These are phyloP conservation scores for Boletus rufocinnamomeus DNA, from an alignment of 768 basidiomycete genomes.

Conservation along the genomic window DNA sequence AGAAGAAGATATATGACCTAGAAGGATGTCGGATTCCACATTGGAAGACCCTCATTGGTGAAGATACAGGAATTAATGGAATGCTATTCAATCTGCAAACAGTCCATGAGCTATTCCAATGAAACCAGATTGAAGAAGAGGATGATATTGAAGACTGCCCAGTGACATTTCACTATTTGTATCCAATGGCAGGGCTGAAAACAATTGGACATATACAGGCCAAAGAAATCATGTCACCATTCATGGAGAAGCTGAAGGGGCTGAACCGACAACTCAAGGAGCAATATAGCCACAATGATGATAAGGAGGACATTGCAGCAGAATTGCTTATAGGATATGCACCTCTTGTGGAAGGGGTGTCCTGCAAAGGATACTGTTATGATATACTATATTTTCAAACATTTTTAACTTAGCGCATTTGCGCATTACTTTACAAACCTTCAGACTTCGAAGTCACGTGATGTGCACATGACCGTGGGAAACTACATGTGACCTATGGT, in stretches of 20 bases:
- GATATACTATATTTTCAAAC: too few relatives aligned
- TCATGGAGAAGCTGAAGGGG: not conserved
- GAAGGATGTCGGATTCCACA: too few relatives aligned
- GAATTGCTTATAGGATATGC: not conserved
- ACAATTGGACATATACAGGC: not conserved
- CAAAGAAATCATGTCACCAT: not conserved
- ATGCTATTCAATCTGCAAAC: not conserved
- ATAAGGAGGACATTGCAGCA: not conserved
- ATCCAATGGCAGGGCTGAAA: not conserved
- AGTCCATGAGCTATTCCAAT: not conserved
- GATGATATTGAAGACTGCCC: not conserved
- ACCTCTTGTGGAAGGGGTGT: too few relatives aligned
- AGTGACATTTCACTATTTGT: not conserved
- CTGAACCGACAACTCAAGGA: not conserved
- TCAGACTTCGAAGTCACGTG: too few relatives aligned
- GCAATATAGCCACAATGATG: not conserved
- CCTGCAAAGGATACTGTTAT: too few relatives aligned
- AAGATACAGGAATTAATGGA: not conserved
- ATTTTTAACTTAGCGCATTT: too few relatives aligned
- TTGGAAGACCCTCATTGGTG: too few relatives aligned
- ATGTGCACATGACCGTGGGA: too few relatives aligned
- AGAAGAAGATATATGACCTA: too few relatives aligned
- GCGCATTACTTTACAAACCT: too few relatives aligned
- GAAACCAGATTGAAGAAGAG: rapidly evolving
- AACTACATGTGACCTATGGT: too few relatives aligned